A percentile compares a stretch with the other conserved stretches of the same genome.
phyloP scores from a whole-genome alignment of 208 protist species.

The Acanthamoeba sp. region DNA sequence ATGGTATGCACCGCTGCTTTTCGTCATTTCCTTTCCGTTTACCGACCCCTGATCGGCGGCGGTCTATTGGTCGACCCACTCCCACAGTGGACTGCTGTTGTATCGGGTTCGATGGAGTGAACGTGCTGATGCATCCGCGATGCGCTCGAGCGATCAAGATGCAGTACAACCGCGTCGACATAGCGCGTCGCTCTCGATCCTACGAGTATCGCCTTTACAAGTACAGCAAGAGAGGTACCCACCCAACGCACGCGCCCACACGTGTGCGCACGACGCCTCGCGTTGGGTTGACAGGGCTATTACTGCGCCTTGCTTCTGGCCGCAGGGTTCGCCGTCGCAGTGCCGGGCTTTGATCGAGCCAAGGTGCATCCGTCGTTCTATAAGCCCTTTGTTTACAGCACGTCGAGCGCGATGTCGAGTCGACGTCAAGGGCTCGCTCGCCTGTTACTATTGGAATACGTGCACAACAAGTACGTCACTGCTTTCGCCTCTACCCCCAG shows the following conservation, averaged over 20 bases:
- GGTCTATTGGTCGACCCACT: too few relatives aligned
- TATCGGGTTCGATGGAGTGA: slow-evolving; percentile 58
- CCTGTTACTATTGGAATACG: neutral
- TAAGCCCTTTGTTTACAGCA: neutral
- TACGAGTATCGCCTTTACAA: slow-evolving; percentile 87
- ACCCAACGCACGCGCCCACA: neutral
- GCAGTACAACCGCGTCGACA: slow-evolving; percentile 80
- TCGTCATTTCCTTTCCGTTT: too few relatives aligned
- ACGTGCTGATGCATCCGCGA: slow-evolving; percentile 75
- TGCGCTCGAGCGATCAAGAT: slow-evolving; percentile 46
- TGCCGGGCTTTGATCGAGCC: slow-evolving; percentile 22
- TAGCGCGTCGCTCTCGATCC: slow-evolving; percentile 76
- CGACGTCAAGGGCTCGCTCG: neutral
- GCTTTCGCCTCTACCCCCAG: neutral
- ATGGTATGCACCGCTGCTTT: slow-evolving; percentile 82
- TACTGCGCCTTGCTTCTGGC: neutral
- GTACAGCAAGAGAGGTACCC: slow-evolving; percentile 74
- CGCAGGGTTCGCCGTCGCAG: slow-evolving; percentile 17
- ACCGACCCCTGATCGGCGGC: too few relatives aligned
- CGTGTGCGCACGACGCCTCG: too few relatives aligned
- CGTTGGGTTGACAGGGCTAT: too few relatives aligned
- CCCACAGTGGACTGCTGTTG: too few relatives aligned
- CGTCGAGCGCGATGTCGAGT: neutral
- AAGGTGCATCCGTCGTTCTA: slow-evolving; percentile 18
- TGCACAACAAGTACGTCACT: neutral